Base-by-base conservation (phyloP, 768 basidiomycete species). In the Arthromyces matolae region DNA sequence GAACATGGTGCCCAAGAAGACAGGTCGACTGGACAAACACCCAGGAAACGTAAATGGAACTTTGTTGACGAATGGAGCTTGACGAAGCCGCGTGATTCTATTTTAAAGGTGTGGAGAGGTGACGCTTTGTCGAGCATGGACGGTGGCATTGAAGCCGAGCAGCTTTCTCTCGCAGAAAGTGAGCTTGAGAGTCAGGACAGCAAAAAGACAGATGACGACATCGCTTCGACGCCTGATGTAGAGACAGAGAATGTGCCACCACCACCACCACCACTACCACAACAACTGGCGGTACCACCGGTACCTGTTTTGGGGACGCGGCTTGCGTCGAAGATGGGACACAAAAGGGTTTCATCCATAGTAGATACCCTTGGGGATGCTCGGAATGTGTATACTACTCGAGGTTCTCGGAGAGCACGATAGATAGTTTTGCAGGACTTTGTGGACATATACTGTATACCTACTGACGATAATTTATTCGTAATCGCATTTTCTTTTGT, bases 41-140 rank as follows among this genome's bases (percentile, higher is more conserved):
- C 91, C 28, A 80, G 79, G 37, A 91, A 89, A 70, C 82, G 86
- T 25, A 64, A 66, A 24, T 86, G 86, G 81, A 71, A 84, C 50
- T 84, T 84, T 50, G 71, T 73, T 5, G 84, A 86, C 53, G 66
- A 79, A 41, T 92, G 90, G 88, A 75, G 80, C 33, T 66, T 87
- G 49, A 89, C 88, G 5, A 70, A 78, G 51, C 72, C 68, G 47
- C 78, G 90, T 22, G 79, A 84, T 3, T 68, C 71, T 5, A 64
- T 93, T 23, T 56, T 93, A 38, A 69, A 71, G 34, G 66, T 70
- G 29, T 79, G 79, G 75, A 71, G 71, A 61, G 67, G 67, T 41
- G 65, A 61, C 18, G 60, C 60, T 29, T 47, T 54, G 6, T 61
- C 65, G 22, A 52, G 50, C 2, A 58, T 57, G 5, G 58, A 57